Evolutionary conservation across 1,284 basidiomycete genomes (phyloP), one percentile per base, ranked within the genome.

Genomic region (Moesziomyces aphidis): DNA sequence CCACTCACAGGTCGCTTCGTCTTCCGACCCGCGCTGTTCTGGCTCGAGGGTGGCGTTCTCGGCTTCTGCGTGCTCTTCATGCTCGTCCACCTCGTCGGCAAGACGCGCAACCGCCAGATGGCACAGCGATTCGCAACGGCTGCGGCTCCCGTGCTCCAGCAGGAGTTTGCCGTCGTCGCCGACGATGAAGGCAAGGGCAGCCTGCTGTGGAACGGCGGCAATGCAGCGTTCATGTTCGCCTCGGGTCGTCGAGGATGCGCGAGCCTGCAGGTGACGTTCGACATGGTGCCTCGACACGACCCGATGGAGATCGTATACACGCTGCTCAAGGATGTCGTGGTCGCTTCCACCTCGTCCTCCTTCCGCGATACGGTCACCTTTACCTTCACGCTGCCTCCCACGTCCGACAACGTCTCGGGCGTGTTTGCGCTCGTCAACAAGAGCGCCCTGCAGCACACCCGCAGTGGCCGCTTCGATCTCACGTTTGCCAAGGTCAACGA

Each of bases 341-440:
- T 61, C 24, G 77, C 77, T 15, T 67, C 77, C 7, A 65, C 61
- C 10, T 53, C 61, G 9, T 74, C 78, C 11, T 63, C 61, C 10
- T 58, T 73, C 47, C 58, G 69, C 19, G 82, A 84, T 50, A 59
- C 55, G 5, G 46, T 83, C 56, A 77, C 79, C 1, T 48, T 84
- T 36, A 75, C 72, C 21, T 79, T 83, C 62, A 65, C 66, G 15
- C 55, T 83, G 44, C 80, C 83, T 10, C 55, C 58, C 5, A 61
- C 61, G 8, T 13, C 66, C 24, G 74, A 75, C 56, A 76, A 77
- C 50, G 45, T 75, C 34, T 59, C 59, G 21, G 82, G 81, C 21
- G 71, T 81, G 22, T 84, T 83, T 69, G 79, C 79, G 5, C 49
- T 84, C 6, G 76, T 81, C 54, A 69, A 79, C 75, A 83, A 83